phyloP scores from a whole-genome alignment of 208 protist genomes.

The Acanthamoeba polyphaga region DNA sequence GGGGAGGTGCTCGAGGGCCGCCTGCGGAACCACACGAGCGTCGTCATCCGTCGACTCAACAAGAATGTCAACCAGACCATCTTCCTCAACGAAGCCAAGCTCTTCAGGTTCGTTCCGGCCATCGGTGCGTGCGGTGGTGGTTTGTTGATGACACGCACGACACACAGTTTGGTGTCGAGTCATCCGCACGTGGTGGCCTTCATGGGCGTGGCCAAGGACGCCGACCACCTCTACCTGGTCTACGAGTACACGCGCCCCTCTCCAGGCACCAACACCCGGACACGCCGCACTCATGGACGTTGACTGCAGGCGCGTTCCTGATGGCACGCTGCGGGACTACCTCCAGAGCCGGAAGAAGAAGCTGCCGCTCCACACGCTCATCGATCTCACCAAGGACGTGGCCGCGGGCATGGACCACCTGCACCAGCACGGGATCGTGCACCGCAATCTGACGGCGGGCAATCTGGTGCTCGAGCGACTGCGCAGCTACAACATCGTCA shows the following conservation, averaged over 20 bases:
- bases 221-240: constrained; percentile 36
- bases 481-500: constrained; percentile 27
- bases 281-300: neutral
- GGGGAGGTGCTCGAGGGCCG: constrained; percentile 12
- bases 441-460: neutral
- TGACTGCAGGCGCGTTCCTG: neutral
- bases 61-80: neutral
- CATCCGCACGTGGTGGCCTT: constrained; percentile 17
- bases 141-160: neutral
- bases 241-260: neutral
- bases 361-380: neutral
- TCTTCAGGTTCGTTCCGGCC: neutral
- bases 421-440: constrained; percentile 23
- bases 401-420: constrained; percentile 1
- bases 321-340: constrained; percentile 23
- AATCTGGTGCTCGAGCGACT: neutral
- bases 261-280: neutral
- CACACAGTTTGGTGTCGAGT: neutral
- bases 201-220: neutral
- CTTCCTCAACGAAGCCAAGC: constrained; percentile 8
- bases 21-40: constrained; percentile 20
- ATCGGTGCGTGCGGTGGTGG: neutral
- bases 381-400: constrained; percentile 27
- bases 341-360: neutral
- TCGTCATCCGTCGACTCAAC: constrained; percentile 33